These are phyloP conservation scores for Dryas integrifolia DNA, from an alignment of 331 rosid genomes.

Conservation along the genomic window DNA sequence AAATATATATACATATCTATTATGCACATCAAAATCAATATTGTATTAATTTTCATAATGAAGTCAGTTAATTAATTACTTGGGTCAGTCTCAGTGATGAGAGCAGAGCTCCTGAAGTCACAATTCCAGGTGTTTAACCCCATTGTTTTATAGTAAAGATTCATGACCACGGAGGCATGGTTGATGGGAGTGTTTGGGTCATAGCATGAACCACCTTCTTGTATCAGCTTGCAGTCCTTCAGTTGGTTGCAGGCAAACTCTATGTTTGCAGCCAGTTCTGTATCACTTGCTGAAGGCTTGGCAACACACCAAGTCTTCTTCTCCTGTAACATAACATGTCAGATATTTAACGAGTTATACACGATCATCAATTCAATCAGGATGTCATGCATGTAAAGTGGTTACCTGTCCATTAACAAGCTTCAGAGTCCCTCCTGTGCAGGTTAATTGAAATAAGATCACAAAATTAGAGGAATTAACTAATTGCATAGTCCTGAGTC, in stretches of 20 bases:
- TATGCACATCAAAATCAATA: too few relatives aligned
- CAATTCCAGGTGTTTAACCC: slow-evolving; percentile 1
- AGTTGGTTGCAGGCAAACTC: slow-evolving; percentile 23
- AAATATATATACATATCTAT: too few relatives aligned
- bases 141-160: slow-evolving; percentile 24
- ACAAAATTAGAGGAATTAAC: too few relatives aligned
- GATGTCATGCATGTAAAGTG: too few relatives aligned
- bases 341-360: too few relatives aligned
- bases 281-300: slow-evolving; percentile 1
- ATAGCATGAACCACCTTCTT: slow-evolving; percentile 7
- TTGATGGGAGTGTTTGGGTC: slow-evolving; percentile 14
- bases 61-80: background rate
- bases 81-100: slow-evolving; percentile 13
- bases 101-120: slow-evolving; percentile 21
- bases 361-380: too few relatives aligned
- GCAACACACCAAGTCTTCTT: slow-evolving; percentile 28
- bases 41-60: too few relatives aligned
- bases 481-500: too few relatives aligned
- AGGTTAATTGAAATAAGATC: too few relatives aligned
- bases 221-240: slow-evolving; percentile 16
- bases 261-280: slow-evolving; percentile 10
- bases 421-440: too few relatives aligned
- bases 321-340: slow-evolving; percentile 6
- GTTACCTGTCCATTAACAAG: too few relatives aligned
- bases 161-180: slow-evolving; percentile 28